Conservation (phyloP, 208 protist species). For the Leishmania arabica region DNA sequence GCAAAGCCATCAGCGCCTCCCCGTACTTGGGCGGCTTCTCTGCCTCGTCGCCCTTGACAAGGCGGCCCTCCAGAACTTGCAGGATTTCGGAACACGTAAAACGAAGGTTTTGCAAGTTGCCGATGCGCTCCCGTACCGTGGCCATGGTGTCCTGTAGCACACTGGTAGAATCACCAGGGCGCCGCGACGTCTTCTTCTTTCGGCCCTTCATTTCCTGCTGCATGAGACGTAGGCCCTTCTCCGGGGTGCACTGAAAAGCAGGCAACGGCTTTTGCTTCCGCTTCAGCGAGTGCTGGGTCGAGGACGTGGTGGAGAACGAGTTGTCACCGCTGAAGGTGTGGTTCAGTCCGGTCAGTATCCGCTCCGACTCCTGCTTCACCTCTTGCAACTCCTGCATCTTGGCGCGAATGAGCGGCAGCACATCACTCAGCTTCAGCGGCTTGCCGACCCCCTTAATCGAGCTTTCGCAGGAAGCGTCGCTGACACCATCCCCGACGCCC, state of each 20-base stretch:
- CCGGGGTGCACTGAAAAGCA: slow-evolving; percentile 22
- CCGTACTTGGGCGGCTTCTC: slow-evolving; percentile 14
- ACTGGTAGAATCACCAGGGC: not conserved
- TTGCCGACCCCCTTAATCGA: not conserved
- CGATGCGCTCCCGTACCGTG: slow-evolving; percentile 27
- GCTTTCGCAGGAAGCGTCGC: not conserved
- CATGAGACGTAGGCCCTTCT: slow-evolving; percentile 25
- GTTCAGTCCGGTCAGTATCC: slow-evolving; percentile 39
- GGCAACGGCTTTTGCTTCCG: slow-evolving; percentile 64
- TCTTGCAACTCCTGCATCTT: slow-evolving; percentile 50
- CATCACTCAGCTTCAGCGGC: slow-evolving; percentile 29
- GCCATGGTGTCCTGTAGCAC: not conserved
- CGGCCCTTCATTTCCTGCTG: slow-evolving; percentile 25
- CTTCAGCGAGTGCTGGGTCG: slow-evolving; percentile 31
- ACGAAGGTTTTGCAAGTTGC: slow-evolving; percentile 56
- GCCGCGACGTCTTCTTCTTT: slow-evolving; percentile 2
- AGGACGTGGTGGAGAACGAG: slow-evolving; percentile 15
- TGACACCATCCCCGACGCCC: slow-evolving; percentile 15
- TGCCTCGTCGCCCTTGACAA: slow-evolving; percentile 13
- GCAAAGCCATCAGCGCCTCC: slow-evolving; percentile 22
- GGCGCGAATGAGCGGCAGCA: slow-evolving; percentile 34
- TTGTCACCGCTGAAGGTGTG: slow-evolving; percentile 38
- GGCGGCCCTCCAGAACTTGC: slow-evolving; percentile 50
- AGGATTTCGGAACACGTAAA: slow-evolving; percentile 32
- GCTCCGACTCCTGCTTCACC: slow-evolving; percentile 43